Base-by-base conservation (phyloP, 2,329 filamentous ascomycete genomes). In the Paracamarosporium sp. region DNA sequence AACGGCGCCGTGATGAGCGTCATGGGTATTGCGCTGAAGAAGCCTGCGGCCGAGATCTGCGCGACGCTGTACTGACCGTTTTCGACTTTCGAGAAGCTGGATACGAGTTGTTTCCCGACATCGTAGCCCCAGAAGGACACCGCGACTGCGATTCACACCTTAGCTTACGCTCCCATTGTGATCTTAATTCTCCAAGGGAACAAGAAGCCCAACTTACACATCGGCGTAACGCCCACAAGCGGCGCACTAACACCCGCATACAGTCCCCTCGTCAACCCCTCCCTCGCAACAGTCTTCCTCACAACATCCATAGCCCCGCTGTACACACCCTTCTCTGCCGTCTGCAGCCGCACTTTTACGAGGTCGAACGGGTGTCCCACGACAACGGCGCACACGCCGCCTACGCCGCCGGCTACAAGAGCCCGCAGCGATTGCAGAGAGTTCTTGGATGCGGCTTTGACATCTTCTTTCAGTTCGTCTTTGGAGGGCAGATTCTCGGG, bases 191-290 rank as follows among this genome's bases (percentile, higher is more conserved):
- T 44, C 35, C n/a, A 33, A 33, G 52, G 27, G 54, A 35, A 17
- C 15, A 38, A 52, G 35, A 17, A 20, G 36, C 15, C 4, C 3
- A 17, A 87, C 93, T 80, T 86, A 97, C 93, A 99, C 95, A 99
- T 99, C 54, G 95, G 95, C 60, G 95, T 99, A 15, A 99, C 95
- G 53, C 95, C 95, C 9, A 97, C 91, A 61, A 99, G 81, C 43
- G 95, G 95, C 69, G 95, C 95, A 67, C 91, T 95, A 44, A 99
- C 94, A 77, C 95, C 95, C n/a, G 95, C 95, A 78, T 99, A 99
- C 61, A 99, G 78, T 8, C 95, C 95, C 68, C 85, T 82, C 4
- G 81, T 79, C 65, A 97, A 76, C 1, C 95, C 95, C 78, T 98
- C 94, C 60, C 90, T 86, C 27, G 93, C 93, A 59, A 99, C 80